phyloP scores from a whole-genome alignment of 1,284 basidiomycete species.

The Fomes fomentarius region DNA sequence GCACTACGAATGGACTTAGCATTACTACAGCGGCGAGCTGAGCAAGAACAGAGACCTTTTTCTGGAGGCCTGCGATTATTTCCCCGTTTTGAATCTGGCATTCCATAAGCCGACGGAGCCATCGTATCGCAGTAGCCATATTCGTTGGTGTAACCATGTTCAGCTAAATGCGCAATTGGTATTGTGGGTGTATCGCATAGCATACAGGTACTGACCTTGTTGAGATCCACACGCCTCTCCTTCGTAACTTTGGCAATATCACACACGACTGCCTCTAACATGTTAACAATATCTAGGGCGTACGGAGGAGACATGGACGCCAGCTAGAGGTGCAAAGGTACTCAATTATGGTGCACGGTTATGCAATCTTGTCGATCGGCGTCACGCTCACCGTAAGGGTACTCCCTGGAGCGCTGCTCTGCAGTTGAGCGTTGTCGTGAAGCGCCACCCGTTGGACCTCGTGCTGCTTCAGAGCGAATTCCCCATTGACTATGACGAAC shows the following conservation, averaged over 20 bases:
- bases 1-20: neutral
- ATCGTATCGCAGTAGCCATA: neutral
- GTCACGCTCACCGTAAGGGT: neutral
- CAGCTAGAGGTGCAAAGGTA: neutral
- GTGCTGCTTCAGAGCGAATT: constrained; percentile 7
- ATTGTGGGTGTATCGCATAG: neutral
- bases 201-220: neutral
- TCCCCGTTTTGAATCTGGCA: neutral
- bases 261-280: constrained; percentile 1
- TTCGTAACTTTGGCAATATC: constrained; percentile 2
- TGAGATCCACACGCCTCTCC: neutral
- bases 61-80: neutral
- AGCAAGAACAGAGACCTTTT: neutral
- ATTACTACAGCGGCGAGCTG: too few species aligned
- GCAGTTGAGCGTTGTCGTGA: constrained; percentile 11
- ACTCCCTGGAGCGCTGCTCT: neutral
- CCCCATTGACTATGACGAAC: constrained; percentile 7
- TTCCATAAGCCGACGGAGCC: neutral
- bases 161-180: neutral
- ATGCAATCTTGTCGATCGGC: neutral
- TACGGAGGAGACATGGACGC: constrained; percentile 5
- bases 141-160: neutral
- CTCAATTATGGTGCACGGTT: neutral
- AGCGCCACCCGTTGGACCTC: constrained; percentile 1
- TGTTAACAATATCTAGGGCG: neutral